Evolutionary conservation across 805 yeast species (phyloP).

Genomic region (Wickerhamiella sergipiensis): DNA sequence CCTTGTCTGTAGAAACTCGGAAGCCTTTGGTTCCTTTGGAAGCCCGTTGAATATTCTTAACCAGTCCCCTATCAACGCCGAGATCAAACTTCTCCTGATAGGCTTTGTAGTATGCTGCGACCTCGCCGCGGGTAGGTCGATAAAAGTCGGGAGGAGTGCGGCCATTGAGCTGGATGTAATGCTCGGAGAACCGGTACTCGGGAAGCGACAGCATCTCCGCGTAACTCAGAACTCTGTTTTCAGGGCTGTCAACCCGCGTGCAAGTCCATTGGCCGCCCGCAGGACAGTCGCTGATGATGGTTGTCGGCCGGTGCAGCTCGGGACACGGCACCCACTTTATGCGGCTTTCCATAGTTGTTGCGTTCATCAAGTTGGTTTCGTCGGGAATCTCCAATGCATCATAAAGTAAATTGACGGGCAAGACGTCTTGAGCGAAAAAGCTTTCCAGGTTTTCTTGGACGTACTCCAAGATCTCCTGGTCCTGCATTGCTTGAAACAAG

Average conservation of each 20-base stretch:
- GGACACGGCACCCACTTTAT: conserved; percentile 17
- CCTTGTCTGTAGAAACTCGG: conserved; percentile 3
- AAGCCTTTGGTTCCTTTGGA: not conserved
- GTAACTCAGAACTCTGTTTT: conserved; percentile 17
- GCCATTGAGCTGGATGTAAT: conserved; percentile 7
- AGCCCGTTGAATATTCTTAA: not conserved
- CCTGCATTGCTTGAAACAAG: conserved; percentile 15
- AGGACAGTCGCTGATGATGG: conserved; percentile 17
- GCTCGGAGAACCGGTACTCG: conserved; percentile 19
- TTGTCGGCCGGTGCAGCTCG: conserved; percentile 9
- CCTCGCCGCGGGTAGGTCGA: conserved; percentile 20
- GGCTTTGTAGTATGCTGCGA: conserved; percentile 18
- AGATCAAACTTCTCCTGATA: conserved; percentile 20
- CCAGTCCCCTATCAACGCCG: conserved; percentile 3
- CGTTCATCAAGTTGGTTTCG: conserved; percentile 14
- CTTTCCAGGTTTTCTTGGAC: conserved; percentile 9
- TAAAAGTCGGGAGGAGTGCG: conserved; percentile 9
- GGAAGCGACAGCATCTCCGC: conserved; percentile 26
- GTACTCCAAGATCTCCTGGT: conserved; percentile 12
- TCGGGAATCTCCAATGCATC: conserved; percentile 20
- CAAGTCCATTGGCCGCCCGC: conserved; percentile 26
- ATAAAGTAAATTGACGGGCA: conserved; percentile 18
- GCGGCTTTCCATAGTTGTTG: conserved; percentile 15
- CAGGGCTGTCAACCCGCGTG: conserved; percentile 10
- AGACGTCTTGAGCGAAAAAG: conserved; percentile 13